A percentile compares a stretch with the other conserved stretches of the same genome.
phyloP scores from a whole-genome alignment of 306 rosid species.

The Prunus mira region DNA sequence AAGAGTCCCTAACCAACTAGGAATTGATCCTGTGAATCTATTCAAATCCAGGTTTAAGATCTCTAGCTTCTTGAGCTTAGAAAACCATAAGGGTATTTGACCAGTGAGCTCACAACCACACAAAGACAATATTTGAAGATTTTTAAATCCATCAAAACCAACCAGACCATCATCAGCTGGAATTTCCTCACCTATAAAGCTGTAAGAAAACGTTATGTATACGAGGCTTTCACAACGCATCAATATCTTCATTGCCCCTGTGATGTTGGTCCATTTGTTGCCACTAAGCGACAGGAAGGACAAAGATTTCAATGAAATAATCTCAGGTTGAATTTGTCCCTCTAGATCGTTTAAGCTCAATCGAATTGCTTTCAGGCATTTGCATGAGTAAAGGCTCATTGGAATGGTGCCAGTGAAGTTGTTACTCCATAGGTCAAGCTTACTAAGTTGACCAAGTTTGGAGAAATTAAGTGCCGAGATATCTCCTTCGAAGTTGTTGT shows the following conservation, averaged over 20 bases:
- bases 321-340: not conserved
- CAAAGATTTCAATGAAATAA: not conserved
- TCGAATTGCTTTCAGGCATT: too few species aligned
- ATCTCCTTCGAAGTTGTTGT: too few species aligned
- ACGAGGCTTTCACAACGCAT: not conserved
- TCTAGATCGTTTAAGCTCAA: too few species aligned
- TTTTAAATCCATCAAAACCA: not conserved
- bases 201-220: not conserved
- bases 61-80: not conserved
- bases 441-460: too few species aligned
- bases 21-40: not conserved
- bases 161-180: not conserved
- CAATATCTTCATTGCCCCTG: not conserved
- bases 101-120: not conserved
- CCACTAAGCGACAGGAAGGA: not conserved
- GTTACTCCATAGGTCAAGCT: too few species aligned
- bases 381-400: too few species aligned
- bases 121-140: not conserved
- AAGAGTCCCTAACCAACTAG: not conserved
- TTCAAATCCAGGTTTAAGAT: not conserved
- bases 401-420: too few species aligned
- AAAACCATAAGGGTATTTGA: not conserved
- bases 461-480: too few species aligned
- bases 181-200: not conserved
- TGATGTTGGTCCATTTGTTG: not conserved